phyloP scores from a whole-genome alignment of 148 eudicot genomes.

The Camellia lanceoleosa region DNA sequence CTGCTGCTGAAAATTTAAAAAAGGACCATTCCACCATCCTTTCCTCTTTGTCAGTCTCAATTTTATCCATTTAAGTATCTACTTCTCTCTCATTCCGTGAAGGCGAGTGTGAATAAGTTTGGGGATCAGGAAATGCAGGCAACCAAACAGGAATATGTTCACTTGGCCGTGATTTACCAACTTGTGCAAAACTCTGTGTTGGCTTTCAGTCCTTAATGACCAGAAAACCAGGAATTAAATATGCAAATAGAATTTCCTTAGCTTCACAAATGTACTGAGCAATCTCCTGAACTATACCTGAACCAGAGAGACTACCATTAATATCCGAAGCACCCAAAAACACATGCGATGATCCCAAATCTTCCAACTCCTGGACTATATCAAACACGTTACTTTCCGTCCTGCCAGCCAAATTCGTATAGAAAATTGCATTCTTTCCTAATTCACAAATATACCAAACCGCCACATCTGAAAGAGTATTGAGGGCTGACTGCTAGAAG shows the following conservation, averaged over 20 bases:
- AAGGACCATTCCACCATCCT: slow-evolving; percentile 22
- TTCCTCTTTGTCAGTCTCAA: slow-evolving; percentile 21
- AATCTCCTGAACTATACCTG: slow-evolving; percentile 52
- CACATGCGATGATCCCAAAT: slow-evolving; percentile 55
- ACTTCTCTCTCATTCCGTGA: slow-evolving; percentile 17
- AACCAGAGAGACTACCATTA: slow-evolving; percentile 34
- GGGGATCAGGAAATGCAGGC: slow-evolving; percentile 59
- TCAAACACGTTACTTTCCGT: slow-evolving; percentile 63
- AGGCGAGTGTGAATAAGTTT: slow-evolving; percentile 15
- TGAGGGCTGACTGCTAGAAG: slow-evolving; percentile 55
- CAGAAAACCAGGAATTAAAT: slow-evolving; percentile 52
- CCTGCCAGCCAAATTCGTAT: slow-evolving; percentile 55
- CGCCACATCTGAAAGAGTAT: slow-evolving; percentile 50
- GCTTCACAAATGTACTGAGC: slow-evolving; percentile 36
- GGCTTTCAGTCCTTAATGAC: slow-evolving; percentile 30
- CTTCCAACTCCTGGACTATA: slow-evolving; percentile 64
- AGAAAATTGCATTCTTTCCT: slow-evolving; percentile 41
- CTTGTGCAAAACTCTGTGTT: slow-evolving; percentile 36
- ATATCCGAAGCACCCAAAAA: slow-evolving; percentile 59
- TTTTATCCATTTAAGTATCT: neutral
- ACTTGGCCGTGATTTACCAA: slow-evolving; percentile 38
- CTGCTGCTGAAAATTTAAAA: slow-evolving; percentile 25
- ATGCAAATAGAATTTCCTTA: slow-evolving; percentile 47
- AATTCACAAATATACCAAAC: slow-evolving; percentile 47
- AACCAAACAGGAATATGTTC: slow-evolving; percentile 75